These are phyloP conservation scores for Ceratocystis diversiconidia DNA, from an alignment of 2,329 filamentous ascomycete species.

Conservation along the genomic window DNA sequence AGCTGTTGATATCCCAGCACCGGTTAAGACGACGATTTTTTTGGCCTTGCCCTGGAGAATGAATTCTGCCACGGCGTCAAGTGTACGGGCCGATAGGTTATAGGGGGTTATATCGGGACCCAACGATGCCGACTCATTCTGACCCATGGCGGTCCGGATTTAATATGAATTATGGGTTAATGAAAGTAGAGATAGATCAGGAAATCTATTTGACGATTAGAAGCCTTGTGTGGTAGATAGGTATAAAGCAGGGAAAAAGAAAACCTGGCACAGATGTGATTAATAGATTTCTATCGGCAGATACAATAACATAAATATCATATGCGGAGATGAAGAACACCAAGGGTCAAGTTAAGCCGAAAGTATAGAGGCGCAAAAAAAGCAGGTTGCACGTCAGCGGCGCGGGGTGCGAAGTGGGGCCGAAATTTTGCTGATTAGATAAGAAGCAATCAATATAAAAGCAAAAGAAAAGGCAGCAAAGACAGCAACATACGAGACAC, in stretches of 20 bases:
- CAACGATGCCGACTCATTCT: conserved; percentile 58
- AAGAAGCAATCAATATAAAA: not conserved
- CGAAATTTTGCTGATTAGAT: conserved; percentile 6
- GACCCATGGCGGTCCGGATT: conserved; percentile 52
- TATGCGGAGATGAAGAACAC: not conserved
- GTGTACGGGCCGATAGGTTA: conserved; percentile 52
- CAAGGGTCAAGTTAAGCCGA: not conserved
- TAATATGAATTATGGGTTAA: not conserved
- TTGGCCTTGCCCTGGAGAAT: conserved; percentile 55
- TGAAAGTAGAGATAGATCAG: too few species aligned
- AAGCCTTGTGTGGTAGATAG: too few species aligned
- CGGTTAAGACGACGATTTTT: conserved; percentile 75
- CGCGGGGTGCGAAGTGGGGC: conserved; percentile 5
- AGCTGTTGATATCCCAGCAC: conserved; percentile 73
- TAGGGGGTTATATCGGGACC: conserved; percentile 46
- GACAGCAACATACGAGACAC: not conserved
- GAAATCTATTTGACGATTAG: too few species aligned
- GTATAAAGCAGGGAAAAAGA: too few species aligned
- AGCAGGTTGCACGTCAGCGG: not conserved
- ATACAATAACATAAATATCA: too few species aligned
- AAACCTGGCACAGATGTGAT: too few species aligned
- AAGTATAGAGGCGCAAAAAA: not conserved
- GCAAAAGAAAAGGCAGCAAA: not conserved
- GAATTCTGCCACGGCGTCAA: conserved; percentile 65
- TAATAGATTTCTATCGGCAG: too few species aligned